Evolutionary conservation across 2,329 filamentous ascomycete genomes (phyloP), one percentile per base, ranked within the genome.

Genomic region (Erysiphe neolycopersici): DNA sequence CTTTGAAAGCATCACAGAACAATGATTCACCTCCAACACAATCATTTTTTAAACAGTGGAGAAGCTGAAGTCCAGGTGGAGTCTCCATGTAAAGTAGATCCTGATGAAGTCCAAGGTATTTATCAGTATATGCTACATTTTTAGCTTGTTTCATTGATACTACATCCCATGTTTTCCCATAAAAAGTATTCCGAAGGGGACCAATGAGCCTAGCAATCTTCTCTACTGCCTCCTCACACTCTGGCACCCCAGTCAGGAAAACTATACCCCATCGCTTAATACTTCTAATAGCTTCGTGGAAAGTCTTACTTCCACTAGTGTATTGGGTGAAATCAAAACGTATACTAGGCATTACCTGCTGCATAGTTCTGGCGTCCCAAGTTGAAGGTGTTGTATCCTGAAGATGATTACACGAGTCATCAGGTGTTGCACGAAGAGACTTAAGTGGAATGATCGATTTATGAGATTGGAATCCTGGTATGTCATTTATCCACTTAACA

Each of bases 131-230:
- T 10, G 89, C 87, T 4, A 94, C 80, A 56, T 95, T 95, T 56
- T 87, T 84, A 19, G 85, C 82, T 44, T 81, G 59, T 1, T 79
- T 76, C 43, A 91, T 78, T 3, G 76, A 82, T 44, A 74, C 71
- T 12, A 95, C 87, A 59, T 94, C 79, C 74, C 85, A 95, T 0
- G 83, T 92, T 51, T 68, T 65, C 37, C 89, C 89, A 59, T 95
- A 95, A 56, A 95, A 89, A 8, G 85, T 89, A 52, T 83, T 75
- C 54, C 83, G 79, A 22, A 94, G 62, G 31, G 71, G 71, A 1
- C 84, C 85, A 46, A 95, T 79, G 43, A 75, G 71, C 4, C 66
- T 64, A 2, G 75, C 79, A 46, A 95, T 73, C 18, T 65, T 61
- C 35, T 71, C 66, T 4, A 94, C 77, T 4, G 73, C 67, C 1